Percentiles rank a stretch among this genome's conserved stretches.
Conservation (phyloP, 148 eudicot genomes). For the Dysphania ambrosioides region DNA sequence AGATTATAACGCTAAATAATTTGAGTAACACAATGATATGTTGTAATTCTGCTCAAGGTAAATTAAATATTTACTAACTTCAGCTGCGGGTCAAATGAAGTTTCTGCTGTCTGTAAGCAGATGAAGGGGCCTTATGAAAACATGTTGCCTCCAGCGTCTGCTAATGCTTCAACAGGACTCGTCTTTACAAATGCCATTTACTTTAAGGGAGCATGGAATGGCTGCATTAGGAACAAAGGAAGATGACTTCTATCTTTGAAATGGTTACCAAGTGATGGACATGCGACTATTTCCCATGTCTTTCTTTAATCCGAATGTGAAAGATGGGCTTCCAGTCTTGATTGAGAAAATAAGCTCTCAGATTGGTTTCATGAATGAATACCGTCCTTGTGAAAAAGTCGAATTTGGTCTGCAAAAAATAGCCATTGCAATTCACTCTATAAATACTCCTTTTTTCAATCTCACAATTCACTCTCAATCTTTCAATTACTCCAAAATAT, state of each 20-base stretch:
- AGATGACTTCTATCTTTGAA: slow-evolving; percentile 55
- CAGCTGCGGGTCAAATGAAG: not conserved
- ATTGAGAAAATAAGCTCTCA: slow-evolving; percentile 46
- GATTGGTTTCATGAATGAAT: slow-evolving; percentile 49
- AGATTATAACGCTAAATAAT: too few species aligned
- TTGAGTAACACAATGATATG: too few species aligned
- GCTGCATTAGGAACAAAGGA: slow-evolving; percentile 56
- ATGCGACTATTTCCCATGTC: slow-evolving; percentile 70
- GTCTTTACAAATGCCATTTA: slow-evolving; percentile 76
- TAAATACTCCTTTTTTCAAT: too few species aligned
- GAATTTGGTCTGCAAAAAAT: too few species aligned
- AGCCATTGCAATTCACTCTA: too few species aligned
- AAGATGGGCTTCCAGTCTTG: slow-evolving; percentile 55
- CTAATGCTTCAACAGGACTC: slow-evolving; percentile 56
- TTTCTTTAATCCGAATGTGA: slow-evolving; percentile 66
- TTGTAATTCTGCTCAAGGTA: too few species aligned
- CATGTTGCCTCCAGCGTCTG: slow-evolving; percentile 65
- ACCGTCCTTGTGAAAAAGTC: slow-evolving; percentile 41
- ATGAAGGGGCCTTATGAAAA: slow-evolving; percentile 64
- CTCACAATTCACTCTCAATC: too few species aligned
- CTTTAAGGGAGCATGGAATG: slow-evolving; percentile 75
- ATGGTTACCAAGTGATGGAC: slow-evolving; percentile 54
- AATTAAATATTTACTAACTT: slow-evolving; percentile 9
- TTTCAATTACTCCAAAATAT: too few species aligned
- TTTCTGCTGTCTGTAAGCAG: slow-evolving; percentile 42